Conservation (phyloP, 805 yeast species). For the Yarrowia keelungensis region DNA sequence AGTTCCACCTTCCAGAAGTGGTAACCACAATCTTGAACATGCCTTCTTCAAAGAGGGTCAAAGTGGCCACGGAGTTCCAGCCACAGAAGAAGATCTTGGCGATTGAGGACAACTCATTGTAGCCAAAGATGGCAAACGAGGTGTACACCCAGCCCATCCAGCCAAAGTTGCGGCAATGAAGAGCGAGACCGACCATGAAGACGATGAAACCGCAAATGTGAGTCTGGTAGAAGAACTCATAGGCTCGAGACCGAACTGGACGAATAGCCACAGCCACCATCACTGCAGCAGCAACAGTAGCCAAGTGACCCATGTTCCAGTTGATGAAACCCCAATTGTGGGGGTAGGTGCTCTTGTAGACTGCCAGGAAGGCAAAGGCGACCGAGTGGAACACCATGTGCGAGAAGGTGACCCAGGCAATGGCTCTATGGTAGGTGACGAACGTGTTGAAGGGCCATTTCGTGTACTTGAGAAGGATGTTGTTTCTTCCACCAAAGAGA, state of each 20-base stretch:
- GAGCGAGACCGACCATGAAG: conserved; percentile 63
- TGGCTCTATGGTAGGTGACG: conserved; percentile 31
- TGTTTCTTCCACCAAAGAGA: conserved; percentile 24
- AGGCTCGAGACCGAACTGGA: conserved; percentile 4
- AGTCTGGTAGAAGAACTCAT: conserved; percentile 28
- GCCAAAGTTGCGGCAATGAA: conserved; percentile 60
- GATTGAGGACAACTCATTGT: conserved; percentile 21
- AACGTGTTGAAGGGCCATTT: conserved; percentile 34
- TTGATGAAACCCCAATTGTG: conserved; percentile 34
- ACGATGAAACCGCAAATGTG: conserved; percentile 44
- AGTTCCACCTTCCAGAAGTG: conserved; percentile 28
- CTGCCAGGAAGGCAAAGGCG: conserved; percentile 19
- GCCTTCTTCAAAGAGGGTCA: conserved; percentile 20
- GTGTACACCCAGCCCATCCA: conserved; percentile 61
- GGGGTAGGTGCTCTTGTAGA: conserved; percentile 26
- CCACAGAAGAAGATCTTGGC: conserved; percentile 32
- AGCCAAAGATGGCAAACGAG: conserved; percentile 36
- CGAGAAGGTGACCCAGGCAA: conserved; percentile 29
- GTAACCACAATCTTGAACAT: conserved; percentile 30
- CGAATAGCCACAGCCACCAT: conserved; percentile 23
- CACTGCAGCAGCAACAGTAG: conserved; percentile 2
- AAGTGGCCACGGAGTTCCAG: conserved; percentile 25
- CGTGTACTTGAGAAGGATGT: conserved; percentile 18
- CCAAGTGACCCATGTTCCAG: conserved; percentile 37
- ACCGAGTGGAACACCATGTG: conserved; percentile 25